Evolutionary conservation across 495 filamentous ascomycete species (phyloP).

Genomic region (Aspergillus ostianus): DNA sequence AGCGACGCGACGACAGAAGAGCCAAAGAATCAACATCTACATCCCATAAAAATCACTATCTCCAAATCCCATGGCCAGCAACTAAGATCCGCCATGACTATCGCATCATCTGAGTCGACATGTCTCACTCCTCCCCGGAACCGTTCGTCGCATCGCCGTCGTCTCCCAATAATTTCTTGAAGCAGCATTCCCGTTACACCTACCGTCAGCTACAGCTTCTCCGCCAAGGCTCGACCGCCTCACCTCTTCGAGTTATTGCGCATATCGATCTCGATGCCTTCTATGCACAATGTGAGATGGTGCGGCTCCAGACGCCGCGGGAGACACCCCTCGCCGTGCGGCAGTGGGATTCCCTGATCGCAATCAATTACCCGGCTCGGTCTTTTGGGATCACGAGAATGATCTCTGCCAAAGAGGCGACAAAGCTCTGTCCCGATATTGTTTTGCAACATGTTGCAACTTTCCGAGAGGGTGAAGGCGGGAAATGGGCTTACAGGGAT

Average conservation of each 20-base stretch:
- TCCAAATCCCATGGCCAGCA: neutral
- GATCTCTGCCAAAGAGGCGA: conserved; percentile 75
- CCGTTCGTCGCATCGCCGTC: conserved; percentile 28
- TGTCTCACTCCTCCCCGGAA: conserved; percentile 32
- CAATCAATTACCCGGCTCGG: conserved; percentile 91
- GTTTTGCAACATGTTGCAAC: conserved; percentile 92
- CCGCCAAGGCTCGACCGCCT: conserved; percentile 63
- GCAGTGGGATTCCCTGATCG: conserved; percentile 76
- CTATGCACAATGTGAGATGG: conserved; percentile 95
- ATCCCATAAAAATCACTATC: neutral
- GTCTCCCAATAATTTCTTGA: conserved; percentile 36
- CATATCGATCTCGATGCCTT: conserved; percentile 97
- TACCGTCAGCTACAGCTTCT: conserved; percentile 79
- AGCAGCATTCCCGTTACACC: conserved; percentile 71
- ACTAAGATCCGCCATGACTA: conserved; percentile 17
- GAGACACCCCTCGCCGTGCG: conserved; percentile 88
- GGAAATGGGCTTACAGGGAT: conserved; percentile 84
- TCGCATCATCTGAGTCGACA: conserved; percentile 11
- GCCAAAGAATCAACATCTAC: neutral
- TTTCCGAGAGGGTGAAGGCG: conserved; percentile 84
- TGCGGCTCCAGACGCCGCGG: conserved; percentile 71
- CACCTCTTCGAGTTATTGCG: conserved; percentile 81
- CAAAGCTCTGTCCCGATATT: conserved; percentile 80
- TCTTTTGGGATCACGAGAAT: conserved; percentile 74
- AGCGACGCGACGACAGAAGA: neutral